Evolutionary conservation across 345 rosid species (phyloP).

Genomic region (Populus ilicifolia): DNA sequence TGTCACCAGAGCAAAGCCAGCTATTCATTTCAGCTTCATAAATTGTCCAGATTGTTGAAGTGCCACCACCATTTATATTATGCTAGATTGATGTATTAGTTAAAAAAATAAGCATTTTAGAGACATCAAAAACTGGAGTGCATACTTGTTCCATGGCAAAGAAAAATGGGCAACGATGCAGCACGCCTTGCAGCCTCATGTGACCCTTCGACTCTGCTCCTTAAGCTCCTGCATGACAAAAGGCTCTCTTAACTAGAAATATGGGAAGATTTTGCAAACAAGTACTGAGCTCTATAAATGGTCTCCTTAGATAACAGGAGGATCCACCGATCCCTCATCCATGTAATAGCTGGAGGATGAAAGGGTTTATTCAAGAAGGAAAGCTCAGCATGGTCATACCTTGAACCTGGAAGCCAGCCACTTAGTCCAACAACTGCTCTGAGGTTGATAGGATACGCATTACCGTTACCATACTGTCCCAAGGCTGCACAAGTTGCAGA

Average conservation of each 20-base stretch:
- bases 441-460: conserved; percentile 22
- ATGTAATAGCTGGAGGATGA: neutral
- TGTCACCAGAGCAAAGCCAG: neutral
- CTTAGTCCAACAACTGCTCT: conserved; percentile 31
- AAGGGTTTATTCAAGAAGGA: neutral
- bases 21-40: neutral
- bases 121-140: neutral
- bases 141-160: conserved; percentile 44
- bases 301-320: neutral
- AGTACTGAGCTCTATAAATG: neutral
- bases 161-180: conserved; percentile 42
- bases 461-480: conserved; percentile 27
- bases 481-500: conserved; percentile 30
- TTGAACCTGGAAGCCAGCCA: conserved; percentile 34
- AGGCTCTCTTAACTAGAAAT: neutral
- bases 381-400: conserved; percentile 4
- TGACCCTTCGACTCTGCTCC: conserved; percentile 37
- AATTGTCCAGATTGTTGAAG: neutral
- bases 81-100: neutral
- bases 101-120: neutral
- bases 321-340: neutral
- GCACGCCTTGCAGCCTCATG: conserved; percentile 45
- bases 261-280: neutral
- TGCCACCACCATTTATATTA: neutral
- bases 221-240: conserved; percentile 32